Evolutionary conservation across 2,329 filamentous ascomycete species (phyloP).

Genomic region (Nemania sp.): DNA sequence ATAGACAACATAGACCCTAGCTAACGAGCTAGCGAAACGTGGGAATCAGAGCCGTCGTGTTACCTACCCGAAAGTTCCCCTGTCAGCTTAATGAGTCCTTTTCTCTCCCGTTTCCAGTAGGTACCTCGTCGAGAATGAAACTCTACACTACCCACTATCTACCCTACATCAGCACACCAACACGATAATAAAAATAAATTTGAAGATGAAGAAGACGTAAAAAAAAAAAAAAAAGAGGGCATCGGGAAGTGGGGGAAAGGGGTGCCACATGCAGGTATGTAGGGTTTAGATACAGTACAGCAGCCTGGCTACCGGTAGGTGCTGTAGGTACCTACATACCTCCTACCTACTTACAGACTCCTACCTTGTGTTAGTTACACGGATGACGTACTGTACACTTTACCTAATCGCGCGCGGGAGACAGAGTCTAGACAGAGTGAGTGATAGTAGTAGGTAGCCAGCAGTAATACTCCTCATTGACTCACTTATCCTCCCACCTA

Average conservation of each 20-base stretch:
- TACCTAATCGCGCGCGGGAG: too few relatives aligned
- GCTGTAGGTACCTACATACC: background rate
- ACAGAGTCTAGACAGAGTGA: too few relatives aligned
- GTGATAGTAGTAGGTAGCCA: background rate
- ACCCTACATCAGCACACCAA: too few relatives aligned
- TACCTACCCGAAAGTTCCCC: conserved; percentile 27
- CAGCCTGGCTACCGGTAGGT: background rate
- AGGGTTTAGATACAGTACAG: background rate
- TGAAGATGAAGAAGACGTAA: background rate
- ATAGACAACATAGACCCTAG: conserved; percentile 9
- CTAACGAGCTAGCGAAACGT: conserved; percentile 31
- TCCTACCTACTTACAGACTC: background rate
- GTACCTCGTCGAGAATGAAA: background rate
- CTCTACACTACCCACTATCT: background rate
- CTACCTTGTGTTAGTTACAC: background rate
- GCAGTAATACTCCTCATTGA: background rate
- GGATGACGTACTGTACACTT: too few relatives aligned
- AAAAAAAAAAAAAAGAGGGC: background rate
- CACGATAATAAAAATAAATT: background rate
- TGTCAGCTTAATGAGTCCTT: conserved; percentile 22
- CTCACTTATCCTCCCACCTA: too few relatives aligned
- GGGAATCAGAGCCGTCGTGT: conserved; percentile 34
- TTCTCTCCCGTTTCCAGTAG: background rate
- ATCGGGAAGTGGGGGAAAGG: background rate
- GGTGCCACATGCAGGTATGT: background rate